Base-by-base conservation (phyloP, 2,329 filamentous ascomycete species). In the Fusarium goolgardi region DNA sequence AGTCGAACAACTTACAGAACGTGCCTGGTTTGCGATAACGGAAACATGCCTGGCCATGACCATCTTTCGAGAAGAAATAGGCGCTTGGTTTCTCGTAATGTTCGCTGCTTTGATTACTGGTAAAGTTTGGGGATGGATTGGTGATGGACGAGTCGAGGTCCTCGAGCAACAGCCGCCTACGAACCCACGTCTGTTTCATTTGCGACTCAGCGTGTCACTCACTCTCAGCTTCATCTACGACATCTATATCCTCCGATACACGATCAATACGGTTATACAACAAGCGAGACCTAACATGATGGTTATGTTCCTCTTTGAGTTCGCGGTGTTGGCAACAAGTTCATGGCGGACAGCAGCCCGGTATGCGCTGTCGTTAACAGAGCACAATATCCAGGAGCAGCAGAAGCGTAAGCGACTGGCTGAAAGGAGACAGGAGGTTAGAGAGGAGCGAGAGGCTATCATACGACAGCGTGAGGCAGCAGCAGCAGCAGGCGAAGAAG, bases 241-340 rank as follows among this genome's bases (percentile, higher is more conserved):
- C 75, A 77, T 89, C 25, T 90, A 86, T 76, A 89, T 99, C 80
- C 88, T 97, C 69, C 86, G 85, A 49, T 97, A 97, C 78, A 90
- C 91, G 60, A 85, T 97, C 64, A 87, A 89, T 29, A 93, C 91
- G 0, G 94, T 98, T 32, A 89, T 97, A 50, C 89, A 92, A 59
- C 90, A 96, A 76, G 93, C 95, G 3, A 86, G 91, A n/a, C 94
- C 95, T 1, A 96, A 96, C 61, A 98, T 99, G 92, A 99, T 98
- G 94, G 94, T 99, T 67, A 98, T 99, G 94, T 99, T 99, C 75
- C 89, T 96, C 8, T 99, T 99, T 73, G 96, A 99, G 78, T 98
- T 98, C 76, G 94, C 95, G 37, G 90, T 99, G 43, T 82, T 98
- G 63, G 85, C 89, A 4, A 90, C 96, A 12, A 90, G 90, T 52